Evolutionary conservation across 148 eudicot genomes (phyloP).

Genomic region (Camellia lanceoleosa): DNA sequence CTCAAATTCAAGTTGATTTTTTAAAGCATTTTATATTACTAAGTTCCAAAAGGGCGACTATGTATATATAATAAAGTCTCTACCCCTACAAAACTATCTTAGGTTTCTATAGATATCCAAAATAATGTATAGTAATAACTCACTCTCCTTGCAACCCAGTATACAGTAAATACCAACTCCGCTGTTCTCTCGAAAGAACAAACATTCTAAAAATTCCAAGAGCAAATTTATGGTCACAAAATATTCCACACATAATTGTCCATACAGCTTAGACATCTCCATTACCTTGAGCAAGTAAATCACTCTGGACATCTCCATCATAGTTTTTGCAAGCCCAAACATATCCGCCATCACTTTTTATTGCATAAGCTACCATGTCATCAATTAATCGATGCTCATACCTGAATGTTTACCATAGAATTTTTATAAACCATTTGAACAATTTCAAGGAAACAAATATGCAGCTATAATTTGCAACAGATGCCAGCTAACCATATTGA

Average conservation of each 20-base stretch:
- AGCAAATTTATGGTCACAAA: neutral
- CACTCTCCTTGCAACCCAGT: neutral
- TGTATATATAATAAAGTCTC: neutral
- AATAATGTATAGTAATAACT: too few relatives aligned
- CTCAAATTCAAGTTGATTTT: neutral
- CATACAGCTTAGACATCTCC: constrained; percentile 4
- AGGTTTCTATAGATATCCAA: too few relatives aligned
- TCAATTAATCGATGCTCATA: constrained; percentile 79
- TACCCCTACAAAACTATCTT: neutral
- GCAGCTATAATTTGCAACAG: neutral
- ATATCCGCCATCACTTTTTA: constrained; percentile 77
- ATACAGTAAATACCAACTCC: neutral
- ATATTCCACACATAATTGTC: neutral
- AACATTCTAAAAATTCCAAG: neutral
- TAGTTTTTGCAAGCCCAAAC: constrained; percentile 89
- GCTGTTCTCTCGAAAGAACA: neutral
- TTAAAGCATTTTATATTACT: neutral
- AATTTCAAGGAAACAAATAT: constrained; percentile 8
- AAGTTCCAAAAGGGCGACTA: neutral
- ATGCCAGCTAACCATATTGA: constrained; percentile 59
- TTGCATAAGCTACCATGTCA: constrained; percentile 80
- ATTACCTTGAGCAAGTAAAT: constrained; percentile 81
- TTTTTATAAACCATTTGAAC: constrained; percentile 8
- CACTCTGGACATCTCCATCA: constrained; percentile 81
- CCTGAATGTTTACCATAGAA: constrained; percentile 33